Evolutionary conservation across 2,329 filamentous ascomycete species (phyloP).

Genomic region (Neopestalotiopsis sp.): DNA sequence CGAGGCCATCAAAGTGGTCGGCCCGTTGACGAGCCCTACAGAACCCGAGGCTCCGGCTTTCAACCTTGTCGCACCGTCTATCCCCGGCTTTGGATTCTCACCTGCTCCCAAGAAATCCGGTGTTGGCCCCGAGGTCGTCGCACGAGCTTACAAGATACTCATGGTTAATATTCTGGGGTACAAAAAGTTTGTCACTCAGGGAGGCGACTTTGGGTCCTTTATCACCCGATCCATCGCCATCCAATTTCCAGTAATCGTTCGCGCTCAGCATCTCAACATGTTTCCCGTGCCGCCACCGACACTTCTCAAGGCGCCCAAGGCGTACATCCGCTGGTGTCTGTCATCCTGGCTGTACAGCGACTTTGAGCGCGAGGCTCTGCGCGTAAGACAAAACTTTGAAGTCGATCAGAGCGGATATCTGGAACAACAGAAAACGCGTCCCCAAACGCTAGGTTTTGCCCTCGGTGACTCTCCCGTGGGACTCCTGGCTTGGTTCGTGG

Average conservation of each 20-base stretch:
- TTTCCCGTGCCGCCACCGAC: constrained; percentile 15
- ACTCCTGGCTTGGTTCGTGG: constrained; percentile 32
- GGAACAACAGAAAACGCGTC: constrained; percentile 27
- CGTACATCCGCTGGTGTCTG: not conserved
- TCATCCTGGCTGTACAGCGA: not conserved
- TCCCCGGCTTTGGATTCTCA: constrained; percentile 51
- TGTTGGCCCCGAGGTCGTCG: constrained; percentile 35
- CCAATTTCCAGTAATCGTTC: constrained; percentile 15
- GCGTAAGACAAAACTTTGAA: not conserved
- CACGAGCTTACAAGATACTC: constrained; percentile 38
- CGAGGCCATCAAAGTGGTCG: constrained; percentile 41
- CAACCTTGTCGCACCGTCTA: constrained; percentile 51
- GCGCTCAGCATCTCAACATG: constrained; percentile 21
- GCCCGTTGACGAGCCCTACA: constrained; percentile 34
- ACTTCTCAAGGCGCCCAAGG: not conserved
- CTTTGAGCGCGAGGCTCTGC: not conserved
- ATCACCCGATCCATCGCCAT: constrained; percentile 24
- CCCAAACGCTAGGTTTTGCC: constrained; percentile 31
- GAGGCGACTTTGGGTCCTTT: constrained; percentile 35
- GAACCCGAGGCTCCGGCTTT: constrained; percentile 40
- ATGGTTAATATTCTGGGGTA: constrained; percentile 50
- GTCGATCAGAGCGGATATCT: not conserved
- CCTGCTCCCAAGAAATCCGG: constrained; percentile 34
- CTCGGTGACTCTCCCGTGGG: constrained; percentile 39
- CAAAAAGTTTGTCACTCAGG: constrained; percentile 36